Percentiles rank a stretch among this genome's conserved stretches.
Conservation (phyloP, 805 yeast species). For the Vanderwaltozyma tropicalis region DNA sequence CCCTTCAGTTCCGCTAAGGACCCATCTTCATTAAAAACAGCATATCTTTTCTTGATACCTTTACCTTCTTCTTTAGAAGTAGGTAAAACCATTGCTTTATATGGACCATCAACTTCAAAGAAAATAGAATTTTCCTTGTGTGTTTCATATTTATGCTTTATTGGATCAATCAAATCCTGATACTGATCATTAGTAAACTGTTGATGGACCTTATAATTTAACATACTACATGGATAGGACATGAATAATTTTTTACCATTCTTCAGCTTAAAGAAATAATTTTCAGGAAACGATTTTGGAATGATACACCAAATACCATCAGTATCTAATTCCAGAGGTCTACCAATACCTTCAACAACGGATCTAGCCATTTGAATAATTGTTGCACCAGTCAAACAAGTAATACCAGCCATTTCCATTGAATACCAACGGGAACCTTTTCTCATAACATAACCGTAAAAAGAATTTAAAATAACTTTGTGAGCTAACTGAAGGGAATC, state of each 20-base stretch:
- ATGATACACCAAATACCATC: conserved; percentile 99
- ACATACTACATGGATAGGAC: conserved; percentile 94
- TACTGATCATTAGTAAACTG: conserved; percentile 90
- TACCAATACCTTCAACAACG: conserved; percentile 82
- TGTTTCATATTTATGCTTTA: conserved; percentile 57
- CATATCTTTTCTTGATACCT: conserved; percentile 91
- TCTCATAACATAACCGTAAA: conserved; percentile 97
- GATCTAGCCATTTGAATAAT: conserved; percentile 95
- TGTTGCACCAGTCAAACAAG: conserved; percentile 95
- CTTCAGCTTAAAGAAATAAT: conserved; percentile 56
- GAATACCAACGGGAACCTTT: conserved; percentile 99
- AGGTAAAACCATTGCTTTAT: conserved; percentile 93
- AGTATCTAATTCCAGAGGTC: conserved; percentile 93
- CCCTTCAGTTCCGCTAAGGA: conserved; percentile 92
- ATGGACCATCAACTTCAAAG: conserved; percentile 98
- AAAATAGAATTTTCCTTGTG: conserved; percentile 87
- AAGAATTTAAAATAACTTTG: conserved; percentile 90
- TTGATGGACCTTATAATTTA: conserved; percentile 85
- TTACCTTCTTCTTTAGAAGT: conserved; percentile 96
- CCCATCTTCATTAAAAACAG: conserved; percentile 93
- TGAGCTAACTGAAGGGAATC: conserved; percentile 96
- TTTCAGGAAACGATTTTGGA: conserved; percentile 89
- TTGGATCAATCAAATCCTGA: conserved; percentile 71
- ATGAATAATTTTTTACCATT: conserved; percentile 68
- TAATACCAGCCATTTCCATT: conserved; percentile 99